These are phyloP conservation scores for Paramecium caudatum DNA, from an alignment of 73 alveolate genomes.

Conservation along the genomic window DNA sequence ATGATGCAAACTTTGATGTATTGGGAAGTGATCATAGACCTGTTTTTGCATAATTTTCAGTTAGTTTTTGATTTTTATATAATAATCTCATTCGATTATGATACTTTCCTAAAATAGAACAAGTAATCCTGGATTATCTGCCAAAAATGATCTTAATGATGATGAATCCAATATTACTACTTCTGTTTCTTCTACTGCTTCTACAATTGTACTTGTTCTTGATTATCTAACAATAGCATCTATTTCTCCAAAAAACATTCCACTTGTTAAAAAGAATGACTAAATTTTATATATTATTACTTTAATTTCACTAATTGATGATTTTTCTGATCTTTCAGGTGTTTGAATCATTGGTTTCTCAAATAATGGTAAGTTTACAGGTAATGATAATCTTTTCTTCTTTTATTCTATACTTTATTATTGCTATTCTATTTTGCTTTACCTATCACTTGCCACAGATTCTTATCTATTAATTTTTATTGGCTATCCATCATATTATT, in stretches of 20 bases:
- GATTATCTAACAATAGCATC: constrained; percentile 20
- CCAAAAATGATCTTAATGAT: constrained; percentile 16
- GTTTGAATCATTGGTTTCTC: constrained; percentile 45
- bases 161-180: not conserved
- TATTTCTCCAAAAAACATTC: constrained; percentile 69
- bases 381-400: constrained; percentile 1
- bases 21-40: constrained; percentile 88
- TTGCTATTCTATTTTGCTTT: not conserved
- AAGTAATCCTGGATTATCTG: constrained; percentile 68
- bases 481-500: constrained; percentile 17
- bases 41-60: constrained; percentile 83
- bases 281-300: not conserved
- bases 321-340: constrained; percentile 14
- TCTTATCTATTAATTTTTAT: not conserved
- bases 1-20: constrained; percentile 60
- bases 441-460: constrained; percentile 9
- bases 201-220: constrained; percentile 17
- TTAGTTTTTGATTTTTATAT: not conserved
- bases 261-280: constrained; percentile 55
- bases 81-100: constrained; percentile 55
- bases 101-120: constrained; percentile 62
- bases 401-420: constrained; percentile 14
- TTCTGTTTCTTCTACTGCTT: constrained; percentile 61
- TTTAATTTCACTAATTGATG: constrained; percentile 4
- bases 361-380: not conserved